phyloP scores from a whole-genome alignment of 345 rosid genomes.

The Aquilaria yunnanensis region DNA sequence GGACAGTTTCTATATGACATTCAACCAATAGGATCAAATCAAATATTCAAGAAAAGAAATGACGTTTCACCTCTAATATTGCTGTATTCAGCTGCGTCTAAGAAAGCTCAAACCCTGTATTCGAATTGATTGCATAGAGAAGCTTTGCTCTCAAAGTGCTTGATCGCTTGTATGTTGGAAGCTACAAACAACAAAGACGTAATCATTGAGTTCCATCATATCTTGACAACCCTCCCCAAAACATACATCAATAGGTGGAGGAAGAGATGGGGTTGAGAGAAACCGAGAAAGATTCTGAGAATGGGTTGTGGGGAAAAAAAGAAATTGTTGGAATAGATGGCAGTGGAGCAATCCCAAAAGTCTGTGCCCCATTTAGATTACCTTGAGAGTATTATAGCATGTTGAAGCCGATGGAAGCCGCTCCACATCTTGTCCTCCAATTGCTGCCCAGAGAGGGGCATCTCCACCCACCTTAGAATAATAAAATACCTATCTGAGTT shows the following conservation, averaged over 20 bases:
- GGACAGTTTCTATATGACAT: neutral
- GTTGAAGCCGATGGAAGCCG: conserved; percentile 99
- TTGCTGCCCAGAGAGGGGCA: conserved; percentile 81
- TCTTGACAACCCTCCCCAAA: too few species aligned
- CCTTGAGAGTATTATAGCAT: conserved; percentile 99
- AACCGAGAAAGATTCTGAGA: too few species aligned
- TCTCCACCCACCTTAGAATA: conserved; percentile 72
- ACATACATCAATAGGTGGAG: too few species aligned
- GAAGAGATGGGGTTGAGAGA: too few species aligned
- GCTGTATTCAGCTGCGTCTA: conserved; percentile 30
- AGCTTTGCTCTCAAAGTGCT: conserved; percentile 89
- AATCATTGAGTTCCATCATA: neutral
- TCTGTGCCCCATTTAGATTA: conserved; percentile 12
- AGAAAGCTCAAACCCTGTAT: conserved; percentile 97
- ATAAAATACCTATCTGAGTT: conserved; percentile 13
- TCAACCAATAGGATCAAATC: neutral
- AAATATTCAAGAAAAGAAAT: conserved; percentile 1
- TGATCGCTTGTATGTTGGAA: conserved; percentile 86
- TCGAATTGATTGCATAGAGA: conserved; percentile 88
- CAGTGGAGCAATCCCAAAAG: neutral
- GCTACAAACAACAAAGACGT: conserved; percentile 42
- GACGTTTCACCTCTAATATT: conserved; percentile 22
- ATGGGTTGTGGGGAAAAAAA: neutral
- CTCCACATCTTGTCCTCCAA: conserved; percentile 96
- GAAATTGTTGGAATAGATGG: neutral